A percentile compares a stretch with the other conserved stretches of the same genome.
These are phyloP conservation scores for Cadophora sp. DNA, from an alignment of 2,329 filamentous ascomycete species.

Conservation along the genomic window DNA sequence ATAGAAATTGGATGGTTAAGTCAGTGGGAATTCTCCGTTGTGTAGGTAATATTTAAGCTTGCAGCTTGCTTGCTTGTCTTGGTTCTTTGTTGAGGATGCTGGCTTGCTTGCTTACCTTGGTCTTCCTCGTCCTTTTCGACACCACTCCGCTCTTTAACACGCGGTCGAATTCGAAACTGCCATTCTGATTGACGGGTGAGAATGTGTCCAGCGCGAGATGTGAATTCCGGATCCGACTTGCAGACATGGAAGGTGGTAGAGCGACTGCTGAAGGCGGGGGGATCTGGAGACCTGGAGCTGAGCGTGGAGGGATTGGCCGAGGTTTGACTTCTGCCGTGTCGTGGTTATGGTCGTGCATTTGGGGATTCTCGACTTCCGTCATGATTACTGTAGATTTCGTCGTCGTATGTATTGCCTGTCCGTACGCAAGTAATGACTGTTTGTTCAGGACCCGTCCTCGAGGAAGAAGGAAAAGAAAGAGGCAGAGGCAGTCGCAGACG, in stretches of 20 bases:
- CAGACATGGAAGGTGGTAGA: slow-evolving; percentile 33
- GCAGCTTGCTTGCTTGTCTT: not conserved
- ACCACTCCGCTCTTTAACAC: slow-evolving; percentile 90
- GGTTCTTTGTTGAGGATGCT: slow-evolving; percentile 7
- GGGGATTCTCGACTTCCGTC: slow-evolving; percentile 37
- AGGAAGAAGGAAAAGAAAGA: not conserved
- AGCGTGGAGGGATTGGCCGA: slow-evolving; percentile 39
- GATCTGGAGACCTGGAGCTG: slow-evolving; percentile 34
- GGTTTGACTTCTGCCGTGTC: slow-evolving; percentile 35
- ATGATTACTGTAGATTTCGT: slow-evolving; percentile 22
- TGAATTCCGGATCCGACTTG: slow-evolving; percentile 41
- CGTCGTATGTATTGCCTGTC: not conserved
- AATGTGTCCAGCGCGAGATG: slow-evolving; percentile 68
- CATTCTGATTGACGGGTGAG: slow-evolving; percentile 91
- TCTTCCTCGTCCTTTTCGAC: slow-evolving; percentile 89
- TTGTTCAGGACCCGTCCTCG: not conserved
- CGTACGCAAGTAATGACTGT: not conserved
- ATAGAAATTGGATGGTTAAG: slow-evolving; percentile 2
- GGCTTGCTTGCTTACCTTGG: slow-evolving; percentile 67
- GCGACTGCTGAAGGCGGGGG: slow-evolving; percentile 18
- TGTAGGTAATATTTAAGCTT: not conserved
- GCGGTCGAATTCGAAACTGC: slow-evolving; percentile 94
- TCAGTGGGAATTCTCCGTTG: slow-evolving; percentile 20
- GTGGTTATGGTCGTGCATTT: slow-evolving; percentile 20
- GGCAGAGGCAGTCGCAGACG: not conserved